Percentiles rank a stretch among this genome's conserved stretches.
Conservation (phyloP, 805 yeast species). For the Gaillardinia entomophila region DNA sequence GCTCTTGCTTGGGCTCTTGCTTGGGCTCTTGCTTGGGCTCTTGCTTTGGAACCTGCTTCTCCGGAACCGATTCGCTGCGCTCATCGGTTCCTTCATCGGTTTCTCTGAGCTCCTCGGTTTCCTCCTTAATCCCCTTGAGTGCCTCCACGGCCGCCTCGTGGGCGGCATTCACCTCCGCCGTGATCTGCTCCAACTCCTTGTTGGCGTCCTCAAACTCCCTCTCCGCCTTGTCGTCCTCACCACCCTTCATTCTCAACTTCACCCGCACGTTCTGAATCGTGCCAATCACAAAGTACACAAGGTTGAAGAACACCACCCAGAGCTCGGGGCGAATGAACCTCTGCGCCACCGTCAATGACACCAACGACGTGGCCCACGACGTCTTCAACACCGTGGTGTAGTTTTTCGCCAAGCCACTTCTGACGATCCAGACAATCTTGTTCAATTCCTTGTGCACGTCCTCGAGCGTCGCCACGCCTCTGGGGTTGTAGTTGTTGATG, state of each 20-base stretch:
- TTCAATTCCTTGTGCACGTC: slow-evolving; percentile 9
- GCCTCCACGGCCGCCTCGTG: neutral
- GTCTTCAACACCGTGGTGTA: slow-evolving; percentile 43
- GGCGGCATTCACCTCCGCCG: neutral
- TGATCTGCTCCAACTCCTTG: neutral
- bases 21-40: too few relatives aligned
- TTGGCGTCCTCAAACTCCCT: neutral
- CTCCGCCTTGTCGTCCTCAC: neutral
- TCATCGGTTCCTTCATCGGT: too few relatives aligned
- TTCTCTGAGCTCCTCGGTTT: too few relatives aligned
- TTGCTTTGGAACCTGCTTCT: too few relatives aligned
- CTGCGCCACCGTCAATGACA: slow-evolving; percentile 52
- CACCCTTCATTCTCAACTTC: slow-evolving; percentile 30
- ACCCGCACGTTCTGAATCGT: slow-evolving; percentile 56
- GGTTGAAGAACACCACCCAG: slow-evolving; percentile 61
- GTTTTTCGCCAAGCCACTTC: slow-evolving; percentile 33
- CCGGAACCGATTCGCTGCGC: too few relatives aligned
- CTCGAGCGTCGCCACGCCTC: slow-evolving; percentile 5
- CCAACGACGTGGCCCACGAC: slow-evolving; percentile 49
- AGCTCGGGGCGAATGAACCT: slow-evolving; percentile 48
- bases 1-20: too few relatives aligned
- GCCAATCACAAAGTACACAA: slow-evolving; percentile 54
- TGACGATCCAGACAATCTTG: slow-evolving; percentile 15
- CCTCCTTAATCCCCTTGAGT: too few relatives aligned
- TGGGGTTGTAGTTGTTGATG: slow-evolving; percentile 34